Conservation (phyloP, 2,329 filamentous ascomycete species). For the Boeremia lycopersici region DNA sequence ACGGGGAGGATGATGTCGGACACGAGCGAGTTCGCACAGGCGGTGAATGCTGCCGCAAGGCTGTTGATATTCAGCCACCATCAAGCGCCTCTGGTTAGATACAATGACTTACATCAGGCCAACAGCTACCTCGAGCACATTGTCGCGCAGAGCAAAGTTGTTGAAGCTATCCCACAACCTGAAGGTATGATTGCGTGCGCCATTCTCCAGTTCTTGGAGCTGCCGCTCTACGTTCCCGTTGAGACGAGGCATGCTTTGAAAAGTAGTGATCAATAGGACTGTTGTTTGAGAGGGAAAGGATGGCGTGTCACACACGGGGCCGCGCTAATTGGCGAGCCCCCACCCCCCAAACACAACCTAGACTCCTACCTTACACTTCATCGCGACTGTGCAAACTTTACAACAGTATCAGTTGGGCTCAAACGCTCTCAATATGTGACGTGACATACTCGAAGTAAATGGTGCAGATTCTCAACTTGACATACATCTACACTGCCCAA, state of each 20-base stretch:
- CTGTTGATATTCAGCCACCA: constrained; percentile 44
- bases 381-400: no score
- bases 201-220: constrained; percentile 56
- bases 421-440: no score
- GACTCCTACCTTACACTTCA: no score
- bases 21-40: constrained; percentile 74
- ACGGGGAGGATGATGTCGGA: constrained; percentile 73
- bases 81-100: neutral
- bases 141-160: constrained; percentile 75
- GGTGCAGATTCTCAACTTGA: no score
- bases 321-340: no score
- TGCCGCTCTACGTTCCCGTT: constrained; percentile 46
- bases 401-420: no score
- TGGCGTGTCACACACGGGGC: neutral
- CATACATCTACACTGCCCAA: no score
- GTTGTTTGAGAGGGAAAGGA: neutral
- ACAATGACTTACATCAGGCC: constrained; percentile 66
- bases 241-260: constrained; percentile 36
- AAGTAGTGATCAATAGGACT: neutral
- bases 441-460: no score
- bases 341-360: no score
- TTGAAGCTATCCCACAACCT: constrained; percentile 68
- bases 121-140: constrained; percentile 76
- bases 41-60: constrained; percentile 72
- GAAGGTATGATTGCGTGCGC: constrained; percentile 51